These are phyloP conservation scores for Aaosphaeria pasadenensis DNA, from an alignment of 2,329 filamentous ascomycete species.

Conservation along the genomic window DNA sequence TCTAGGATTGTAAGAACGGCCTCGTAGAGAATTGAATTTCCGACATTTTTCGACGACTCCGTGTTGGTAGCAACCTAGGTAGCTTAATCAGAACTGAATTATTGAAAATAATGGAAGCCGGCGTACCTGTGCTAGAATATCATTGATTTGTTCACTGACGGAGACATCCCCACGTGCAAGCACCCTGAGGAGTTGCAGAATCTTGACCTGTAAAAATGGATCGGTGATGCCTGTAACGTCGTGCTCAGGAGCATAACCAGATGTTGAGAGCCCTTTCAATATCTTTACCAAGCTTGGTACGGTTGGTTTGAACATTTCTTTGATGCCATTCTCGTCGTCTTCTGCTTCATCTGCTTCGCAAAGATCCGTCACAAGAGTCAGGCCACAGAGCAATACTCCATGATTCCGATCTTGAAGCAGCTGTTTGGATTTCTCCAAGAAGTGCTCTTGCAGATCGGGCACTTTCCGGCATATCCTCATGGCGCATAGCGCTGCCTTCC, in stretches of 20 bases:
- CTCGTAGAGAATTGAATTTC: slow-evolving; percentile 97
- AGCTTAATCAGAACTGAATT: not conserved
- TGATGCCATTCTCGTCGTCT: slow-evolving; percentile 81
- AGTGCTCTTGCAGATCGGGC: slow-evolving; percentile 94
- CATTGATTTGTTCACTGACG: slow-evolving; percentile 96
- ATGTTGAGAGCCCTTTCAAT: slow-evolving; percentile 87
- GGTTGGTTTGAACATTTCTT: slow-evolving; percentile 86
- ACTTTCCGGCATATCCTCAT: slow-evolving; percentile 99
- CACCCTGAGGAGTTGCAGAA: slow-evolving; percentile 80
- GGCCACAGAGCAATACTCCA: slow-evolving; percentile 85
- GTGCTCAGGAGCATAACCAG: slow-evolving; percentile 95
- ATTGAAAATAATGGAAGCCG: not conserved
- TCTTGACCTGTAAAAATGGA: slow-evolving; percentile 96
- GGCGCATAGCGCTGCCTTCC: slow-evolving; percentile 96
- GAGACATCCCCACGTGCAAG: slow-evolving; percentile 81
- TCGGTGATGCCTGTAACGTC: slow-evolving; percentile 98
- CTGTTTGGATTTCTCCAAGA: slow-evolving; percentile 87
- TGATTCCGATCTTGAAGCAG: slow-evolving; percentile 92
- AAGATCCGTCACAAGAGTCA: slow-evolving; percentile 86
- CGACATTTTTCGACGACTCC: slow-evolving; percentile 96
- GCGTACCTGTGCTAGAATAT: slow-evolving; percentile 80
- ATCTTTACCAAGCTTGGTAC: slow-evolving; percentile 85
- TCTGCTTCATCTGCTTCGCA: slow-evolving; percentile 95
- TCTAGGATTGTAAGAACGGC: slow-evolving; percentile 95
- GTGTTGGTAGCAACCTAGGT: slow-evolving; percentile 88